phyloP scores from a whole-genome alignment of 169 alveolate species.

The Cryptosporidium xiaoi region DNA sequence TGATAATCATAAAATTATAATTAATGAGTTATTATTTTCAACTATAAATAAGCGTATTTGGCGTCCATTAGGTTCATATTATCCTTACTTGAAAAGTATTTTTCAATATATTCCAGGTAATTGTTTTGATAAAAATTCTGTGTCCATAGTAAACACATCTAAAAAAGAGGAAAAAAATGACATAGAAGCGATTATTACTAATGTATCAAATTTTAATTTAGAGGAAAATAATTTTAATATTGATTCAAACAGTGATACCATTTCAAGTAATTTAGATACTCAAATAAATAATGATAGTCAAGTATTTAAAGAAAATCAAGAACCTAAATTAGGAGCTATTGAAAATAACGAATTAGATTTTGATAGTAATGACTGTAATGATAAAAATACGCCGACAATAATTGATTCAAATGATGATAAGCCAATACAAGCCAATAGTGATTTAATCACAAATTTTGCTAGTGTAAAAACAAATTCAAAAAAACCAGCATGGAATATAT shows the following conservation, averaged over 20 bases:
- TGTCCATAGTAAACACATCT: neutral
- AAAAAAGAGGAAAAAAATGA: slow-evolving; percentile 13
- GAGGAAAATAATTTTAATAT: neutral
- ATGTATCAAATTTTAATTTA: slow-evolving; percentile 13
- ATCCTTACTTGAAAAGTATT: slow-evolving; percentile 14
- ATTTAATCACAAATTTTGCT: neutral
- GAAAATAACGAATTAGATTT: neutral
- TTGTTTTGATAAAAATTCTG: neutral
- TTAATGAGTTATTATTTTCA: neutral
- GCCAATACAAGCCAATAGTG: neutral
- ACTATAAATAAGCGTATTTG: slow-evolving; percentile 18
- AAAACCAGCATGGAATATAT: neutral
- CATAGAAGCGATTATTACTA: slow-evolving; percentile 15
- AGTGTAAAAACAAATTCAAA: neutral
- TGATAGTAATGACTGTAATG: neutral
- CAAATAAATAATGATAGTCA: neutral
- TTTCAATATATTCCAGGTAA: slow-evolving; percentile 25
- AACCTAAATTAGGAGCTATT: neutral
- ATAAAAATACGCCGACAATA: neutral
- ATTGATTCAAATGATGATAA: neutral
- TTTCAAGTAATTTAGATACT: neutral
- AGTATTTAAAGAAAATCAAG: neutral
- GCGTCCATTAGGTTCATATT: slow-evolving; percentile 23
- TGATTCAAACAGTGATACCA: neutral
- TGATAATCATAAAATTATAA: slow-evolving; percentile 11